Evolutionary conservation across 1,284 basidiomycete genomes (phyloP), one percentile per base, ranked within the genome.

Genomic region (Agroathelia rolfsii): DNA sequence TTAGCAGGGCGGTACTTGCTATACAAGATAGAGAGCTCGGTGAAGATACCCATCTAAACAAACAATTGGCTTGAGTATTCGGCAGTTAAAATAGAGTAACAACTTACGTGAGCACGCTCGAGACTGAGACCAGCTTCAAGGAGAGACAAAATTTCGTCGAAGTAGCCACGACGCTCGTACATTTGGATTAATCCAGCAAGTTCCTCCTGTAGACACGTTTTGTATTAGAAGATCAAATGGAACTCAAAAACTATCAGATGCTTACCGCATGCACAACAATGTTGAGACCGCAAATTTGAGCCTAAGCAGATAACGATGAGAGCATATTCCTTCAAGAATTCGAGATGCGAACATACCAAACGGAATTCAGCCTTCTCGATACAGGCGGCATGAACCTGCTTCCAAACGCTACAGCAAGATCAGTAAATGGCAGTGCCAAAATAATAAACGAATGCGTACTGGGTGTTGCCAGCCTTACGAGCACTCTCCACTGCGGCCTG

Each of bases 311-410:
- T n/a, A n/a, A n/a, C n/a, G n/a, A n/a, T 20, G 16, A 37, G 15
- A 13, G 25, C 20, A 21, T 7, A 13, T 1, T 5, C 20, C 19
- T 4, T 12, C n/a, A 20, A 22, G 6, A 24, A 20, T n/a, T n/a
- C n/a, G n/a, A 35, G 35, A 28, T 12, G 30, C 23, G 13, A 11
- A 56, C 61, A 25, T 38, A 76, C 75, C 51, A 97, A 60, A 45
- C 90, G 85, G 76, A 97, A 98, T 56, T 98, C 95, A 43, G 75
- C 66, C 66, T 97, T 96, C 66, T 95, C 92, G 36, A 99, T 79
- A 62, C 95, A 98, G 24, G 95, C 95, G 14, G 92, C 88, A 48
- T 98, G 94, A 39, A 99, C 95, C 59, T 98, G 95, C 64, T 97
- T 97, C 95, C 95, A 99, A n/a, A 98, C 95, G 59, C 84, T 86